Conservation (phyloP, 306 rosid genomes). For the Cyclanthera cordifolia region DNA sequence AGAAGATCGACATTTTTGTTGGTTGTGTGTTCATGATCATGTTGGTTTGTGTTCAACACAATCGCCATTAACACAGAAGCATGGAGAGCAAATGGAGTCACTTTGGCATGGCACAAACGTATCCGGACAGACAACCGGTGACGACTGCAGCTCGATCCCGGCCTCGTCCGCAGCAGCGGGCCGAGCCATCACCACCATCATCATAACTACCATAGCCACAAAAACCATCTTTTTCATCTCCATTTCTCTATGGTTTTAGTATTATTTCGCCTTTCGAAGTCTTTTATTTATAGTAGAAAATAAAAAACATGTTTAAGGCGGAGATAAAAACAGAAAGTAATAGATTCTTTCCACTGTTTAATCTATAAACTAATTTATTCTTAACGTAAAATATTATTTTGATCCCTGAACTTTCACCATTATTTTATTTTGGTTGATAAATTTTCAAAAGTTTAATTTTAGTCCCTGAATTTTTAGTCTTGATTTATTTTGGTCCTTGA, state of each 20-base stretch:
- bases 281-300: background rate
- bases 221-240: slow-evolving; percentile 1
- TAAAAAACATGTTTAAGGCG: too few species aligned
- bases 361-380: too few species aligned
- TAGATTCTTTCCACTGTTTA: too few species aligned
- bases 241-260: background rate
- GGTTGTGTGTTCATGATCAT: background rate
- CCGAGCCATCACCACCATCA: background rate
- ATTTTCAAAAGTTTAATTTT: too few species aligned
- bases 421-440: too few species aligned
- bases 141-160: background rate
- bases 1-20: background rate
- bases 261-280: too few species aligned
- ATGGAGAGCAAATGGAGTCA: slow-evolving; percentile 10
- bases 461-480: too few species aligned
- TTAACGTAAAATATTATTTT: too few species aligned
- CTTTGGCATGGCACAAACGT: background rate
- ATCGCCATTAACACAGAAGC: background rate
- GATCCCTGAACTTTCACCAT: too few species aligned
- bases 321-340: too few species aligned
- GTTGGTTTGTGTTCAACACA: background rate
- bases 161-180: background rate
- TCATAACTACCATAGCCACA: slow-evolving; percentile 4
- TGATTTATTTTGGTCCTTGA: too few species aligned
- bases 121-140: background rate